Percentiles rank a stretch among this genome's conserved stretches.
These are phyloP conservation scores for Globisporangium lucens DNA, from an alignment of 352 stramenopile genomes.

Conservation along the genomic window DNA sequence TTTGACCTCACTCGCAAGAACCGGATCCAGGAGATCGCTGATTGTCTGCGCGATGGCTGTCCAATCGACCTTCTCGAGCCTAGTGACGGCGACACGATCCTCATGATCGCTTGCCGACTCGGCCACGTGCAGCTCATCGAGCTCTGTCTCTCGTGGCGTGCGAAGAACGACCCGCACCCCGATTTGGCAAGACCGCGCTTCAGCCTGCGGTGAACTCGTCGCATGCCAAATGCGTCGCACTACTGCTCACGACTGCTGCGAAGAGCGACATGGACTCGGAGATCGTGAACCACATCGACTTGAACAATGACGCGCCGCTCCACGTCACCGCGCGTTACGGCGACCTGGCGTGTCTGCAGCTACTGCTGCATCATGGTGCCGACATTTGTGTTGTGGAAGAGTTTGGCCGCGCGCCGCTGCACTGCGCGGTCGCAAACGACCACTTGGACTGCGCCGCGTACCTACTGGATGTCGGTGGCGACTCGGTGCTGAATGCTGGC, in stretches of 20 bases:
- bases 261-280: slow-evolving; percentile 86
- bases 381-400: slow-evolving; percentile 83
- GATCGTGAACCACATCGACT: slow-evolving; percentile 86
- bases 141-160: slow-evolving; percentile 65
- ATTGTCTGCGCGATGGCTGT: slow-evolving; percentile 58
- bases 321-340: slow-evolving; percentile 71
- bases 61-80: slow-evolving; percentile 76
- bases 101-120: slow-evolving; percentile 72
- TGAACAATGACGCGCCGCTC: slow-evolving; percentile 73
- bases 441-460: slow-evolving; percentile 74
- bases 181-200: slow-evolving; percentile 83
- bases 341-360: slow-evolving; percentile 66
- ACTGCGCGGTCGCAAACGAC: slow-evolving; percentile 63
- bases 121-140: slow-evolving; percentile 65
- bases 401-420: slow-evolving; percentile 75
- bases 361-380: slow-evolving; percentile 74
- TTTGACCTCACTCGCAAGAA: slow-evolving; percentile 55
- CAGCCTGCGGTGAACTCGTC: slow-evolving; percentile 69
- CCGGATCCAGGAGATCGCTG: slow-evolving; percentile 36
- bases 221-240: slow-evolving; percentile 51
- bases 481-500: slow-evolving; percentile 76
- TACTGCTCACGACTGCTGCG: slow-evolving; percentile 68
- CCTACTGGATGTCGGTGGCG: slow-evolving; percentile 77
- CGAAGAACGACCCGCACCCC: slow-evolving; percentile 84
- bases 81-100: slow-evolving; percentile 66